Evolutionary conservation across 2,329 filamentous ascomycete species (phyloP).

Genomic region (Aspergillus ochraceus): DNA sequence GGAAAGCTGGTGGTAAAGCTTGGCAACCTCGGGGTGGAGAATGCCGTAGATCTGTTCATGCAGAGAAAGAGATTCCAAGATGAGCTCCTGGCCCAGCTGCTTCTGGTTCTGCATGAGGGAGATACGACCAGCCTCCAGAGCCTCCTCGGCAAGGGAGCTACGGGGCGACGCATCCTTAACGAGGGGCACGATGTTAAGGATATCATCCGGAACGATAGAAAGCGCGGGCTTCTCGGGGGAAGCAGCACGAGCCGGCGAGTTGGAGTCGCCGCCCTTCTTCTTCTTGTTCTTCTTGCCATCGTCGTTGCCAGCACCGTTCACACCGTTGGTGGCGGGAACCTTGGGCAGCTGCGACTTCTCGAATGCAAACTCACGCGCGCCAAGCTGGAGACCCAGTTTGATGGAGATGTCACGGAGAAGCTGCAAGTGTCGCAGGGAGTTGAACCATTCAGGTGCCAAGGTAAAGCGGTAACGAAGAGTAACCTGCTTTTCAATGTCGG

Average conservation of each 20-base stretch:
- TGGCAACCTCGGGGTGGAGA: constrained; percentile 91
- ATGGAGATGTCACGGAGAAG: constrained; percentile 84
- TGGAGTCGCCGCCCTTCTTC: constrained; percentile 55
- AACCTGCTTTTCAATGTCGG: constrained; percentile 71
- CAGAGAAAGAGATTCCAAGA: constrained; percentile 91
- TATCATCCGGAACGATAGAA: constrained; percentile 80
- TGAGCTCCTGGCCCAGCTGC: constrained; percentile 91
- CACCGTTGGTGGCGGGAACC: constrained; percentile 40
- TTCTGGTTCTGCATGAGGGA: constrained; percentile 95
- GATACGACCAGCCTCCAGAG: constrained; percentile 90
- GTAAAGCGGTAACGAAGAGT: constrained; percentile 73
- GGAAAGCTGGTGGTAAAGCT: constrained; percentile 90
- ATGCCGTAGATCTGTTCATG: constrained; percentile 99
- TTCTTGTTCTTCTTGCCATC: constrained; percentile 59
- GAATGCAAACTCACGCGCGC: constrained; percentile 75
- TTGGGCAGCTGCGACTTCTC: constrained; percentile 45
- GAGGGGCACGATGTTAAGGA: constrained; percentile 89
- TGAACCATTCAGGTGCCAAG: constrained; percentile 67
- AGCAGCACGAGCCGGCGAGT: constrained; percentile 45
- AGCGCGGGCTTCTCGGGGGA: constrained; percentile 48
- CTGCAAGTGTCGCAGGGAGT: constrained; percentile 71
- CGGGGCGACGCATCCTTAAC: constrained; percentile 92
- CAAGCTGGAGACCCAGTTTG: constrained; percentile 86
- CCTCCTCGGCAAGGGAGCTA: constrained; percentile 90
- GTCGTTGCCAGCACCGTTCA: constrained; percentile 35